phyloP scores from a whole-genome alignment of 306 rosid genomes.

The Quercus bicolor region DNA sequence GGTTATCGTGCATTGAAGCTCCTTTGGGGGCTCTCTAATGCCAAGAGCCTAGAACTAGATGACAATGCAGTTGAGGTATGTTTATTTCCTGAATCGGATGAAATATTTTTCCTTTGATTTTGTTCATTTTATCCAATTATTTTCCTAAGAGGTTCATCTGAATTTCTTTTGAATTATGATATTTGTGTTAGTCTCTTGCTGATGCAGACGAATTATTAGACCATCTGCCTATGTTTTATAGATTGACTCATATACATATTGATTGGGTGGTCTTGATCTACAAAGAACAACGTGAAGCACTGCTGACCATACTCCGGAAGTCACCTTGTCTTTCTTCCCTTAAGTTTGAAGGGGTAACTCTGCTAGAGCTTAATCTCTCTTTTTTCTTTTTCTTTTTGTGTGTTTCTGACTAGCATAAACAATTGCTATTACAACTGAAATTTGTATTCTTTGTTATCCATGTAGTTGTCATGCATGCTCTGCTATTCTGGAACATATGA shows the following conservation, averaged over 20 bases:
- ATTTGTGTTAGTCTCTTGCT: neutral
- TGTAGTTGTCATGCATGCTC: neutral
- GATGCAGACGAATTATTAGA: neutral
- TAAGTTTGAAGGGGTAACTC: neutral
- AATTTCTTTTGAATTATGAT: neutral
- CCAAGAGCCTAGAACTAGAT: neutral
- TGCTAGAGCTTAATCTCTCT: neutral
- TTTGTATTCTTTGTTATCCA: neutral
- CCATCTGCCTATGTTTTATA: neutral
- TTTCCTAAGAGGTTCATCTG: neutral
- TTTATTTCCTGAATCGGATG: no score
- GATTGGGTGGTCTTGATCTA: neutral
- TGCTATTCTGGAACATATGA: neutral
- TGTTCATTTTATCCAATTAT: neutral
- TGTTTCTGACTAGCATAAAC: neutral
- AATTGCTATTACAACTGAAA: neutral
- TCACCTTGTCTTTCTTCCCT: neutral
- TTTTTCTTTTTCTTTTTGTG: neutral
- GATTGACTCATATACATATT: neutral
- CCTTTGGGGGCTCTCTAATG: neutral
- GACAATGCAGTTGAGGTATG: neutral
- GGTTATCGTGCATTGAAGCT: neutral
- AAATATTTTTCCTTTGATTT: neutral
- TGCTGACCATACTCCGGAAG: neutral
- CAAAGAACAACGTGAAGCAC: neutral